Evolutionary conservation across 768 basidiomycete genomes (phyloP), one percentile per base, ranked within the genome.

Genomic region (Sarcodon aspratus): DNA sequence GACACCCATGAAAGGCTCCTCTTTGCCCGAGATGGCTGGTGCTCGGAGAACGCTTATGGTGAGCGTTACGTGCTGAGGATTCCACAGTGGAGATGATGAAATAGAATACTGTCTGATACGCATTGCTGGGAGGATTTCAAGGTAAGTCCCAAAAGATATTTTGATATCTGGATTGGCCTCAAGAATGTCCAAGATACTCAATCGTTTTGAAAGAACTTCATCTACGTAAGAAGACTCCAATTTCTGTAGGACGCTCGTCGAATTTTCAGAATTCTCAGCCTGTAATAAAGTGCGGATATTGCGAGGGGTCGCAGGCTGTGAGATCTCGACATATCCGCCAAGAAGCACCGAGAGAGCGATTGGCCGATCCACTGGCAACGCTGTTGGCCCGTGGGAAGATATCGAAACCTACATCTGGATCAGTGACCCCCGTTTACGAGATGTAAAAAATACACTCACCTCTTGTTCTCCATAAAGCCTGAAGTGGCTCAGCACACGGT

Each of bases 81-180:
- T 64, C 65, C 68, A 67, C 8, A 76, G 60, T 3, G 72, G 72
- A 1, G 71, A 73, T 1, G 71, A 72, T 0, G 74, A 74, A 52
- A 74, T 74, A 3, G 72, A 73, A 60, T 76, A 74, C 58, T 74
- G 72, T 21, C 74, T 61, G 46, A 72, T 62, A 34, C 71, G 70
- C 68, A 74, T 74, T 3, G 71, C 56, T 8, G 71, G 73, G 8
- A 74, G 64, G 56, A 70, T 62, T 15, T 59, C 58, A 32, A 76
- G 55, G 61, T 67, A 73, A 3, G 61, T 58, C 10, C 58, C 55
- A 33, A 74, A 61, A 12, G 66, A 52, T 17, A 73, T 58, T 31
- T 63, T 50, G 50, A 76, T 60, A 47, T 65, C 56, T 1, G 63
- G 53, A 52, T 68, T 60, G 34, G 52, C 54, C 46, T 72, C 71